Conservation (phyloP, 1,284 basidiomycete genomes). For the Cerioporus squamosus region DNA sequence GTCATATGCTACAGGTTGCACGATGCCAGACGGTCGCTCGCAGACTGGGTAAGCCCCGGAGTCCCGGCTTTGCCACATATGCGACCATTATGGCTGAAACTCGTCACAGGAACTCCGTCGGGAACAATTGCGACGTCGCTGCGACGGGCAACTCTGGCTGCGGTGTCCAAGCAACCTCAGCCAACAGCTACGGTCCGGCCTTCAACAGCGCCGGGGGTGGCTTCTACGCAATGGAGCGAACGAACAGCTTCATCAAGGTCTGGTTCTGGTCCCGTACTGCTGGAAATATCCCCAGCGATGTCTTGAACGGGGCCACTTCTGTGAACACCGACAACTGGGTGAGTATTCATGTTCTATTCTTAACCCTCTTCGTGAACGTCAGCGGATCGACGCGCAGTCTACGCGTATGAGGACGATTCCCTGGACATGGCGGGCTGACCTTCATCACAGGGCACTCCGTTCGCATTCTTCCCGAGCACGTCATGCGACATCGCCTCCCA, state of each 20-base stretch:
- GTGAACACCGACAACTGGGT: conserved; percentile 52
- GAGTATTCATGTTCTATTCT: not conserved
- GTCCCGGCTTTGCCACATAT: not conserved
- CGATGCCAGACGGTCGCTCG: conserved; percentile 53
- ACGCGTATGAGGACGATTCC: too few relatives aligned
- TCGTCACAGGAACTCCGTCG: conserved; percentile 22
- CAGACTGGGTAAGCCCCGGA: conserved; percentile 52
- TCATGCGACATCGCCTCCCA: conserved; percentile 49
- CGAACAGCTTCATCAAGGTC: conserved; percentile 50
- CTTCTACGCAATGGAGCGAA: conserved; percentile 59
- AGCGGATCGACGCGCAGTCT: too few relatives aligned
- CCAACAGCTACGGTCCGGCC: conserved; percentile 52
- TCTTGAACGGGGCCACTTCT: conserved; percentile 41
- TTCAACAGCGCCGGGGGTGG: conserved; percentile 64
- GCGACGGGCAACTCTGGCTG: conserved; percentile 65
- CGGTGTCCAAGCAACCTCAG: conserved; percentile 49
- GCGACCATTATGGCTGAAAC: not conserved
- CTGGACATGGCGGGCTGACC: not conserved
- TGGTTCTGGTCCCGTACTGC: conserved; percentile 62
- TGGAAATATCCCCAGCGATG: conserved; percentile 48
- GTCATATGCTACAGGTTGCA: conserved; percentile 48
- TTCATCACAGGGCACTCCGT: conserved; percentile 48
- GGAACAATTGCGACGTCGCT: conserved; percentile 53
- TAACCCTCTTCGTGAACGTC: not conserved
- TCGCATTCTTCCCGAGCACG: conserved; percentile 56